Base-by-base conservation (phyloP, 805 yeast genomes). In the Tetrapisispora namnaoensis region DNA sequence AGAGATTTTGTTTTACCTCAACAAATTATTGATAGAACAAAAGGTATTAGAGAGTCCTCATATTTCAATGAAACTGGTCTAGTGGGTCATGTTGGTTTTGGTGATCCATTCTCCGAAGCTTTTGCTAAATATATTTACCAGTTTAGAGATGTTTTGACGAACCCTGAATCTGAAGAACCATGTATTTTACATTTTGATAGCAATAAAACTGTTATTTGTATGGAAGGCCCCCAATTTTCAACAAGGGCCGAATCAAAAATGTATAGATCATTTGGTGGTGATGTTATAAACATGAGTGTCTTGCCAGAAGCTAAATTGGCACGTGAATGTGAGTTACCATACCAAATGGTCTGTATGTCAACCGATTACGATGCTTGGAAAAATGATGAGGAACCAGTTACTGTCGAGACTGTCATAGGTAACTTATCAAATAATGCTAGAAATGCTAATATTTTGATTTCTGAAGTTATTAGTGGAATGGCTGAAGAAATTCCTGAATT, bases 291-390 rank as follows among this genome's bases (percentile, higher is more conserved):
- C 73, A 93, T 93, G 99, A 83, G 95, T 46, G 93, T 88, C 49
- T 70, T 93, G 51, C 99, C 99, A n/a, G 99, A 93, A 72, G 83
- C 95, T 37, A 93, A 93, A 67, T 77, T 93, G 54, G 99, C 99
- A 3, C 80, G 95, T 62, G 99, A 93, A 70, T 96, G 98, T 42
- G 99, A 93, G 69, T 83, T 93, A 55, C 77, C 95, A 28, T 93
- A 93, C 70, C 98, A 91, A 69, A 93, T 93, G 97, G 78, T 93
- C 55, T 93, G 99, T 70, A 93, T 93, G 99, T 83, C 95, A 1
- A 93, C 99, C 3, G 99, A 93, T 68, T 93, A 93, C 69, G 99
- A 93, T 65, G 95, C 99, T 22, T 93, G 99, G 99, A 86, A 89
- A 63, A 95, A 84, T 60, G 80, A 78, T 47, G 98, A 83, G 63